Evolutionary conservation across 345 rosid genomes (phyloP), one percentile per base, ranked within the genome.

Genomic region (Populus alba): DNA sequence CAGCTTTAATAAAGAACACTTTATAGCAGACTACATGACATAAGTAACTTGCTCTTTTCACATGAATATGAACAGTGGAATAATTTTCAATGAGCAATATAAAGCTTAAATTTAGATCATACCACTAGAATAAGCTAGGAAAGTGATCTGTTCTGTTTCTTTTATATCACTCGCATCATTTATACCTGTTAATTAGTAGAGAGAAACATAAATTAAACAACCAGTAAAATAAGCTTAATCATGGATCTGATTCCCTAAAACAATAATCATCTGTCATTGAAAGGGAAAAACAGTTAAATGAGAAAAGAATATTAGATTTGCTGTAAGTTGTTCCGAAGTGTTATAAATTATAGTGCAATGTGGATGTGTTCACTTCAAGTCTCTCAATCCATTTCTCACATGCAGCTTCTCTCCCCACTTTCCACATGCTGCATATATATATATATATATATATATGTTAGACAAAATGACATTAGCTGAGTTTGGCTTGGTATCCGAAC

Each of bases 341-440:
- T 77, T 51, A 84, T 82, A 81, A 66, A 90, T 84, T 78, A 77
- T 13, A 33, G 79, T 72, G 81, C 82, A 83, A 11, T 78, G 59
- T 11, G 85, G 84, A 74, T 86, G 83, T 18, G 55, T 75, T 74
- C 75, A 83, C 78, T 61, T 83, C 77, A 86, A 81, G 59, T 75
- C 81, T 70, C 75, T 80, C 80, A 89, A 75, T 59, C 77, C 78
- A 71, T 88, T 86, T 81, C 94, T 86, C 80, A 87, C 70, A 62
- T 77, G 69, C 83, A 85, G 75, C 83, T 89, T 91, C 76, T 86
- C 84, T 65, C 75, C 82, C 94, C 88, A 88, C 70, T 85, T 89
- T 53, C 92, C 91, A 31, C 79, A 80, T 31, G 69, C 47, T 33
- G 87, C 88, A 70, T 31, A 3, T 31, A 31, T 31, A 31, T 31